phyloP scores from a whole-genome alignment of 2,329 filamentous ascomycete genomes.

The Stromatinia cepivora region DNA sequence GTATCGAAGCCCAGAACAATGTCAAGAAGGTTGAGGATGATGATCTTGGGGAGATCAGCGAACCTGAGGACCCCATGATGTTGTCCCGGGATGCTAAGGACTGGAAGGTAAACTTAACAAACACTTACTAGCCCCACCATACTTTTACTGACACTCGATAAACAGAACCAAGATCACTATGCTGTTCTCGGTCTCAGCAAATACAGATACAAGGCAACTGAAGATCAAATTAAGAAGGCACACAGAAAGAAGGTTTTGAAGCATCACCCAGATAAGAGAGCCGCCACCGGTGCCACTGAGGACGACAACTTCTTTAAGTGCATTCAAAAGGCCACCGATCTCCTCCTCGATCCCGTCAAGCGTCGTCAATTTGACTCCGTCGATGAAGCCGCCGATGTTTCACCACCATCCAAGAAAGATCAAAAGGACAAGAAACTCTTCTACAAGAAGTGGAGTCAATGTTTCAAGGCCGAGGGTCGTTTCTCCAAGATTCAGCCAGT shows the following conservation, averaged over 20 bases:
- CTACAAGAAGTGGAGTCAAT: constrained; percentile 90
- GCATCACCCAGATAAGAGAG: constrained; percentile 99
- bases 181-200: constrained; percentile 90
- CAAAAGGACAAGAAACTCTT: constrained; percentile 75
- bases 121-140: not conserved
- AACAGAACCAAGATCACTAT: constrained; percentile 91
- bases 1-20: constrained; percentile 91
- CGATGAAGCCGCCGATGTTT: constrained; percentile 88
- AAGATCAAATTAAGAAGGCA: constrained; percentile 98
- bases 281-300: constrained; percentile 79
- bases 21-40: constrained; percentile 95
- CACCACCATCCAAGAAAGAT: constrained; percentile 91
- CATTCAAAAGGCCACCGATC: constrained; percentile 96
- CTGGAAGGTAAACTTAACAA: constrained; percentile 75
- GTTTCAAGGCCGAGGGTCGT: constrained; percentile 88
- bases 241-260: constrained; percentile 99
- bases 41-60: constrained; percentile 87
- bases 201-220: constrained; percentile 88
- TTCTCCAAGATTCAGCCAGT: constrained; percentile 93
- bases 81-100: constrained; percentile 94
- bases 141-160: constrained; percentile 26
- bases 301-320: constrained; percentile 99
- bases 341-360: constrained; percentile 88
- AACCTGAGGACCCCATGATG: constrained; percentile 90
- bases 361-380: constrained; percentile 96